Evolutionary conservation across 805 yeast species (phyloP), one percentile per base, ranked within the genome.

Genomic region (Candida germanica): DNA sequence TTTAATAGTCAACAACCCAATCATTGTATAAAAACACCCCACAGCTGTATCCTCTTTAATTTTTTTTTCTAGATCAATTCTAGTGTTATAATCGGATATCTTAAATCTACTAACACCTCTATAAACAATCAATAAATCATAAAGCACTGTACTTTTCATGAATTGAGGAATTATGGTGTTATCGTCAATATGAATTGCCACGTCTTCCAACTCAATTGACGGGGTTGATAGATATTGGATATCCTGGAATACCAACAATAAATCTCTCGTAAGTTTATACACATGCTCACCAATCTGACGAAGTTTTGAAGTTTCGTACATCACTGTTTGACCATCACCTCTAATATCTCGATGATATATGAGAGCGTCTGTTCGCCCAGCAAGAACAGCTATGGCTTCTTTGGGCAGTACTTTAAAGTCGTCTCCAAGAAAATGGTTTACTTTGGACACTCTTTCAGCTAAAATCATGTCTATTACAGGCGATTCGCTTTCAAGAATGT

Each of bases 21-120:
- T 42, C 58, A 67, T 44, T 6, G 68, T 56, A 43, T 58, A 58
- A 35, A 67, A 67, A 31, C 66, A 56, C 2, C 64, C 69, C 11
- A 64, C 47, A n/a, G 52, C 39, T 1, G 67, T 49, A 12, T 42
- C 37, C 17, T 53, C 54, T 16, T 35, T 42, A 5, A 57, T 54
- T 18, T 18, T 40, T 5, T 26, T 26, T 9, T 47, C 45, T 12
- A 6, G 16, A 15, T 10, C 26, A 12, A 27, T 6, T 10, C n/a
- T 12, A 13, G 33, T 30, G 23, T 7, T 6, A 3, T 16, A 10
- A 9, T n/a, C 22, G 10, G 16, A 20, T 17, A 21, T 16, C 14
- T 17, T 17, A 3, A 43, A 36, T 33, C 53, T 47, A 42, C 46
- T 54, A 12, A 54, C 54, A 4, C 66, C 69, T 24, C 46, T 43